Base-by-base conservation (phyloP, 805 yeast genomes). In the Metschnikowia colocasiae region DNA sequence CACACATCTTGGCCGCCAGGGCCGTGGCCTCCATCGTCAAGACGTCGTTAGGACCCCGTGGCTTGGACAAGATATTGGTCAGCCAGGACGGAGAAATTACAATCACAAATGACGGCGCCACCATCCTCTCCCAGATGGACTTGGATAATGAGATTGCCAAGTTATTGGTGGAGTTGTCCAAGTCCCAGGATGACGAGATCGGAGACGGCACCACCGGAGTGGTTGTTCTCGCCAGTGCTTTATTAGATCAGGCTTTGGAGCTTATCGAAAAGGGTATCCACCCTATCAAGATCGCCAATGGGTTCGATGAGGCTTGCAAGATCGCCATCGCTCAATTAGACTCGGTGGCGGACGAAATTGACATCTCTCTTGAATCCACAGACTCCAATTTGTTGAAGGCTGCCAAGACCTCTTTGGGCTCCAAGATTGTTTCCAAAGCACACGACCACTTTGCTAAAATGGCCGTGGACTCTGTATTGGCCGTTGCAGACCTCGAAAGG, bases 131-230 rank as follows among this genome's bases (percentile, higher is more conserved):
- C 7, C 96, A 90, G 64, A 94, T 94, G 97, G 96, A 94, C 65
- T 76, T 94, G 54, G 96, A 90, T 57, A 91, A 87, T 67, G 96
- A 94, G 70, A 90, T 94, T 58, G 99, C 99, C 56, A 94, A 94
- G 69, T 75, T 94, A 51, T 74, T 94, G 61, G 99, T 94, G 16
- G 96, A 95, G 69, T 78, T 94, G 55, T 86, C 97, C 26, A 87
- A 81, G 65, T 87, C 96, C 23, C 99, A 92, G 74, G 99, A 92
- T 67, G 97, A 94, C 65, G 98, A 92, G 71, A 89, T 92, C 64
- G 99, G 99, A 47, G 99, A 92, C 66, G 99, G 99, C 62, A 94
- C 99, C 25, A 94, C 99, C 4, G 98, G 98, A 63, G 99, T 94
- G 25, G 98, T 94, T 45, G 98, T 94, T 2, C 74, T 94, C 44